Conservation (phyloP, 2,329 filamentous ascomycete species). For the Cercospora janseana region DNA sequence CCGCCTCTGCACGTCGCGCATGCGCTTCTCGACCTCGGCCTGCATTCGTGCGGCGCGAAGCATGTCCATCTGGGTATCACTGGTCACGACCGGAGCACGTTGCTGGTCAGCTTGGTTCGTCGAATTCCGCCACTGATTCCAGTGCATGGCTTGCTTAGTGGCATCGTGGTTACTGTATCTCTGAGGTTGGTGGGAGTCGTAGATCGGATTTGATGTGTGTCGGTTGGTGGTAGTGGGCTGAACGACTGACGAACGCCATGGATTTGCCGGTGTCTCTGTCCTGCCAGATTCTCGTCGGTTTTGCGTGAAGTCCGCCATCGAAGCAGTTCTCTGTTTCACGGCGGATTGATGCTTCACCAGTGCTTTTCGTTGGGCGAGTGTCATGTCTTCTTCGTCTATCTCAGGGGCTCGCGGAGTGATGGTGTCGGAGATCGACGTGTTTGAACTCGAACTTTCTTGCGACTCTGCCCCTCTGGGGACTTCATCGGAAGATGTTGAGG, state of each 20-base stretch:
- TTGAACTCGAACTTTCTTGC: constrained; percentile 20
- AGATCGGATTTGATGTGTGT: constrained; percentile 32
- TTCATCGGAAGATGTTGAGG: constrained; percentile 15
- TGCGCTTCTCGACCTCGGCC: constrained; percentile 55
- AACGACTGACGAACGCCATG: background rate
- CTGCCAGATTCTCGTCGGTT: constrained; percentile 11
- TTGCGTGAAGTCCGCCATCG: constrained; percentile 6
- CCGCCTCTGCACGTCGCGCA: constrained; percentile 58
- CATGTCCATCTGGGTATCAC: constrained; percentile 45
- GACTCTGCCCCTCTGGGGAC: constrained; percentile 12
- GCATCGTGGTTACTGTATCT: constrained; percentile 47
- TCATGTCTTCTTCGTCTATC: constrained; percentile 63
- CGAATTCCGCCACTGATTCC: constrained; percentile 58
- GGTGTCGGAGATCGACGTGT: constrained; percentile 22
- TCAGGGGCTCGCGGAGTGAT: constrained; percentile 23
- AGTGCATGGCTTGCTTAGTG: constrained; percentile 45
- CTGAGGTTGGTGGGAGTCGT: constrained; percentile 58
- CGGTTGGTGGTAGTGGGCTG: constrained; percentile 13
- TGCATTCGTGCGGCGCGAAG: constrained; percentile 61
- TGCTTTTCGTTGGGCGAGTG: constrained; percentile 62
- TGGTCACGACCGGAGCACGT: constrained; percentile 25
- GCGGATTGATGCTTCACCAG: constrained; percentile 35
- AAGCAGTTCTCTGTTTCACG: constrained; percentile 13
- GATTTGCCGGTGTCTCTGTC: constrained; percentile 7
- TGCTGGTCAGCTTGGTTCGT: constrained; percentile 45